Percentiles rank a stretch among this genome's conserved stretches.
Conservation (phyloP, 169 alveolate species). For the Plasmodium knowlesi region DNA sequence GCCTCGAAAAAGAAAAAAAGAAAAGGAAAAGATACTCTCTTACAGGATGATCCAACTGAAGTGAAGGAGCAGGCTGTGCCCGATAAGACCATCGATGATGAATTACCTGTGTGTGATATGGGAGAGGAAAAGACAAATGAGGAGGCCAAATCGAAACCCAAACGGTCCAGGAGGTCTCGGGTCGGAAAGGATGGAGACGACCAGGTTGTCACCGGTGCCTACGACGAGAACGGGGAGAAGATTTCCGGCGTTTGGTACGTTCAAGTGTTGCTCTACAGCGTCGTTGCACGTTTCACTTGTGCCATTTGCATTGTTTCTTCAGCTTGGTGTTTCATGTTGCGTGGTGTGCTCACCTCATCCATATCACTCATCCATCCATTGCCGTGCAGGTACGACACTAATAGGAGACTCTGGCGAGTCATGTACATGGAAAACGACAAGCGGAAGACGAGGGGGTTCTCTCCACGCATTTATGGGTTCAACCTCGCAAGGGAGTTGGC, state of each 20-base stretch:
- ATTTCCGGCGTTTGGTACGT: slow-evolving; percentile 71
- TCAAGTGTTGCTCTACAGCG: no score
- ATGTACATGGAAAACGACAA: slow-evolving; percentile 74
- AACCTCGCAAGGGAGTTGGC: slow-evolving; percentile 66
- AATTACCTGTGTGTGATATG: not conserved
- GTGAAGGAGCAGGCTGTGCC: not conserved
- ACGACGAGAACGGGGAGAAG: slow-evolving; percentile 68
- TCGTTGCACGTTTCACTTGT: not conserved
- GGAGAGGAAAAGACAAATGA: not conserved
- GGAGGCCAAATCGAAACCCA: not conserved
- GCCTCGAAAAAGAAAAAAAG: slow-evolving; percentile 41
- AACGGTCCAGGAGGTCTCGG: not conserved
- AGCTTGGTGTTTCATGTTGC: not conserved
- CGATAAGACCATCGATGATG: not conserved
- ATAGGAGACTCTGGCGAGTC: slow-evolving; percentile 69
- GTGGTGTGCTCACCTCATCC: not conserved
- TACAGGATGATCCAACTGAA: not conserved
- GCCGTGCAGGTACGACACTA: slow-evolving; percentile 52
- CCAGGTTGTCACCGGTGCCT: slow-evolving; percentile 64
- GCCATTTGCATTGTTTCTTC: not conserved
- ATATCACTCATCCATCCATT: not conserved
- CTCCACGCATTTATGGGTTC: slow-evolving; percentile 70
- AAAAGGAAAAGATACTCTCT: slow-evolving; percentile 15
- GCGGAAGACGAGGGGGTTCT: slow-evolving; percentile 65
- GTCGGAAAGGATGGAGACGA: slow-evolving; percentile 24